Base-by-base conservation (phyloP, 176 grass and related monocot species). In the Lolium multiflorum region DNA sequence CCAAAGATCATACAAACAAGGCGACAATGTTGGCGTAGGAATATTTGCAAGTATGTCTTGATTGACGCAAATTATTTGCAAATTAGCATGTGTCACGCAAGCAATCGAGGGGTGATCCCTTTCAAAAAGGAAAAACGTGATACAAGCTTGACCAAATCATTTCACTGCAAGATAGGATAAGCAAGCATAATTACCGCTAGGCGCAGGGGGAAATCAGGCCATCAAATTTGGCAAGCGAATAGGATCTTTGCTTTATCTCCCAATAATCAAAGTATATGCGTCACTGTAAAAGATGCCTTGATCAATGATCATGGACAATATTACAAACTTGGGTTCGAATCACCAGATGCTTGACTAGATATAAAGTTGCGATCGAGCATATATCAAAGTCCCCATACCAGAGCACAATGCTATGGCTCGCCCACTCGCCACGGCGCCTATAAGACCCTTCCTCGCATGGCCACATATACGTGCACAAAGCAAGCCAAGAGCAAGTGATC, bases 361-460 rank as follows among this genome's bases (percentile, higher is more conserved):
- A 76, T 76, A 84, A 84, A 84, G 82, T 24, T 38, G 16, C 28
- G 18, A 6, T 9, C 8, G 15, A 76, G 43, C 44, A 84, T 76
- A 84, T 75, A 56, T 82, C 11, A 25, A 76, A 11, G 24, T 26
- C 51, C n/a, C 18, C 44, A 76, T 76, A 18, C 47, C 3, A 52
- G 31, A 41, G 58, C 58, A 77, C 72, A 85, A 78, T 46, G 46
- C 3, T 52, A 54, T 28, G 72, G 47, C 31, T 56, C 72, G 38
- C 16, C 17, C n/a, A 24, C 72, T 44, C 73, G 16, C 48, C 28
- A 18, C 10, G 18, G 7, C 73, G n/a, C 48, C 73, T 85, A 85
- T 78, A 85, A 85, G 52, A 77, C 10, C 47, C 13, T 12, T 9
- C n/a, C 47, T 66, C 1, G 47, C 25, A 43, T 5, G 0, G 60